Conservation (phyloP, 2,329 filamentous ascomycete species). For the Diaporthe sp. region DNA sequence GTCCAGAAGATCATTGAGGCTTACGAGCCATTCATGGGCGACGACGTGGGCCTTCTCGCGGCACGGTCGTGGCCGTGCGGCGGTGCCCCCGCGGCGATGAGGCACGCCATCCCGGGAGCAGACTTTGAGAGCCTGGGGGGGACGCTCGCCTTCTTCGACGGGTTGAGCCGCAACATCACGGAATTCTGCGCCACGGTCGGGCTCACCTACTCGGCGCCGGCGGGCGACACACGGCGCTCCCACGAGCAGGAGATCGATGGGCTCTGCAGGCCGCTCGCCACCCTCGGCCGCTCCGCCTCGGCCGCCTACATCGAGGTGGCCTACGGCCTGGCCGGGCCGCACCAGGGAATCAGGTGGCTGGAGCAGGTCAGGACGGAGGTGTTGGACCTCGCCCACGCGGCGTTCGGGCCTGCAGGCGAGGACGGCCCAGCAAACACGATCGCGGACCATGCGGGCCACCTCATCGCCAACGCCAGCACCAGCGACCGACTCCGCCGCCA, state of each 20-base stretch:
- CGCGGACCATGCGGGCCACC: neutral
- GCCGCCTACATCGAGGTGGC: neutral
- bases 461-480: neutral
- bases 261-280: neutral
- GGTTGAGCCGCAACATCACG: neutral
- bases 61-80: neutral
- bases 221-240: neutral
- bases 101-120: neutral
- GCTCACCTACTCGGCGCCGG: neutral
- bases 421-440: neutral
- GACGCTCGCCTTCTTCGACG: neutral
- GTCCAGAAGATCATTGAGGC: neutral
- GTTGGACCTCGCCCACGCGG: neutral
- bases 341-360: neutral
- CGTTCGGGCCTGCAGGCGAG: neutral
- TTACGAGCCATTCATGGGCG: neutral
- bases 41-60: neutral
- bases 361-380: neutral
- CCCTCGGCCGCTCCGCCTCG: neutral
- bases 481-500: neutral
- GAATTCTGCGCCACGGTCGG: neutral
- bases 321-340: neutral
- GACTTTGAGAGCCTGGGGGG: neutral
- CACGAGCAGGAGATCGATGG: neutral
- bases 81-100: neutral